These are phyloP conservation scores for Fagopyrum tataricum DNA, from an alignment of 148 eudicot species.

Conservation along the genomic window DNA sequence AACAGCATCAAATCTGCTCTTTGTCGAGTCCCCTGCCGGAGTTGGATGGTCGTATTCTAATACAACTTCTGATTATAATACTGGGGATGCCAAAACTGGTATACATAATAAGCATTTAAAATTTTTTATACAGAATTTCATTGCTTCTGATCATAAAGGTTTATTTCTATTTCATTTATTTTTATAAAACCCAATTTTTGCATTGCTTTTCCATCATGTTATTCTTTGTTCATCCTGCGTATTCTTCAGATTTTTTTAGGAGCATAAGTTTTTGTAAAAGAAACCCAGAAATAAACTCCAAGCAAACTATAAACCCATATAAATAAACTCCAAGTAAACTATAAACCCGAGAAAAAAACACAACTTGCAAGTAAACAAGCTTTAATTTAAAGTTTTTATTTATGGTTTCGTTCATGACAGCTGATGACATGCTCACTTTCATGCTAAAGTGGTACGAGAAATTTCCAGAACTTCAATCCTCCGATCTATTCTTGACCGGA, in stretches of 20 bases:
- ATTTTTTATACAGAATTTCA: not conserved
- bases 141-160: not conserved
- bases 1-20: slow-evolving; percentile 83
- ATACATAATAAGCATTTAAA: not conserved
- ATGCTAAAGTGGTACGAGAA: slow-evolving; percentile 69
- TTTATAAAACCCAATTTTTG: not conserved
- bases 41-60: slow-evolving; percentile 99
- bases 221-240: too few relatives aligned
- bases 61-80: slow-evolving; percentile 64
- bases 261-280: too few relatives aligned
- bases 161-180: too few relatives aligned
- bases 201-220: too few relatives aligned
- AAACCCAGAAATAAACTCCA: too few relatives aligned
- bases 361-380: too few relatives aligned
- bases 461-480: slow-evolving; percentile 66
- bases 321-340: too few relatives aligned
- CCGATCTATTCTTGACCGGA: slow-evolving; percentile 78
- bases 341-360: too few relatives aligned
- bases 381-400: too few relatives aligned
- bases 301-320: too few relatives aligned
- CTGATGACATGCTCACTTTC: slow-evolving; percentile 74
- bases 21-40: slow-evolving; percentile 97
- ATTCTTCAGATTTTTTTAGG: too few relatives aligned
- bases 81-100: slow-evolving; percentile 54
- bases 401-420: slow-evolving; percentile 34